Percentiles rank a stretch among this genome's conserved stretches.
Conservation (phyloP, 2,329 filamentous ascomycete species). For the Macrophomina pseudophaseolina region DNA sequence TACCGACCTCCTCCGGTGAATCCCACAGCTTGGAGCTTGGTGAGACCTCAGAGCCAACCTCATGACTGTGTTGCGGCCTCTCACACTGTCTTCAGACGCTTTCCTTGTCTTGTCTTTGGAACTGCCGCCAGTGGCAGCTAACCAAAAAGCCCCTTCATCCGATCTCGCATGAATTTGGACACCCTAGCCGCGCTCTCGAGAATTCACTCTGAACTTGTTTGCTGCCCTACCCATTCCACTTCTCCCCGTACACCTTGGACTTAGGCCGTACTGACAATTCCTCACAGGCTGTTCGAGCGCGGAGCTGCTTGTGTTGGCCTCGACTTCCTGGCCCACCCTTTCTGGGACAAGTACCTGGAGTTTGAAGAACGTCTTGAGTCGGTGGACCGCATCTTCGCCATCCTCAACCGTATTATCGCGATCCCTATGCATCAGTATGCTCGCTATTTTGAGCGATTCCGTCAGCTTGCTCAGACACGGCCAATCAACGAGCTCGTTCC, state of each 20-base stretch:
- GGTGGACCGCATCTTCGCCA: constrained; percentile 81
- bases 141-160: constrained; percentile 21
- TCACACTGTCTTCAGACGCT: constrained; percentile 47
- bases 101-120: constrained; percentile 45
- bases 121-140: constrained; percentile 26
- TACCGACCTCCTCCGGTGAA: constrained; percentile 39
- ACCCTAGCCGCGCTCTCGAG: constrained; percentile 21
- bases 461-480: constrained; percentile 72
- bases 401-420: constrained; percentile 80
- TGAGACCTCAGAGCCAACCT: constrained; percentile 32
- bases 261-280: constrained; percentile 44
- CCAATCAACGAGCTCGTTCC: constrained; percentile 76
- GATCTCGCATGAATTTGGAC: constrained; percentile 26
- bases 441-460: constrained; percentile 91
- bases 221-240: constrained; percentile 45
- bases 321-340: constrained; percentile 91
- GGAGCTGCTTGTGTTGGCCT: constrained; percentile 83
- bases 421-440: constrained; percentile 97
- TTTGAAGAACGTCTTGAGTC: constrained; percentile 91
- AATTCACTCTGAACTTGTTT: constrained; percentile 44
- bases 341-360: constrained; percentile 99
- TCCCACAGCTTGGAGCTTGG: constrained; percentile 33
- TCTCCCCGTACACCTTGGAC: constrained; percentile 33
- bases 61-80: constrained; percentile 29
- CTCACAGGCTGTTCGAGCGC: constrained; percentile 83